Percentiles rank a stretch among this genome's conserved stretches.
Evolutionary conservation across 176 grass and related monocot species (phyloP).

Genomic region (Musa beccarii): DNA sequence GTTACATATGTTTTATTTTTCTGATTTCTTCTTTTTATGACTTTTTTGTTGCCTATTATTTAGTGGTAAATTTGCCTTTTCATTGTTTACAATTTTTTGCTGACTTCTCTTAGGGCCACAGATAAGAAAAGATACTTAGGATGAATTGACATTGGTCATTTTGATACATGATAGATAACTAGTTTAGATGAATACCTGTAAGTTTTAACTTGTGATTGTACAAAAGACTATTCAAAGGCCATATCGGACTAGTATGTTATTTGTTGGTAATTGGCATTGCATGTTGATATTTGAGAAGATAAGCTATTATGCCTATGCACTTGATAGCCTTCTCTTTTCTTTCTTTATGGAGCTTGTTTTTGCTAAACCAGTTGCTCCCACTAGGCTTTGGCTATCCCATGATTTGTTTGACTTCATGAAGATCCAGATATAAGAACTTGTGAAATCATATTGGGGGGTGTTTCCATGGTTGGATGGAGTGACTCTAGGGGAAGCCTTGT

Average conservation of each 20-base stretch:
- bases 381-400: neutral
- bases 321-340: neutral
- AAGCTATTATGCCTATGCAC: too few relatives aligned
- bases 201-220: neutral
- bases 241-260: too few relatives aligned
- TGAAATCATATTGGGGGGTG: too few relatives aligned
- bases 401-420: too few relatives aligned
- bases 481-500: too few relatives aligned
- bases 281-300: too few relatives aligned
- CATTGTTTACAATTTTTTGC: neutral
- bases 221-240: neutral
- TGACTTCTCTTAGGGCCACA: too few relatives aligned
- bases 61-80: neutral
- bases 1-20: neutral
- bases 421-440: too few relatives aligned
- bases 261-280: too few relatives aligned
- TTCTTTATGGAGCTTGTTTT: neutral
- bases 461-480: too few relatives aligned
- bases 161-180: neutral
- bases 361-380: neutral
- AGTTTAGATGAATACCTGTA: neutral
- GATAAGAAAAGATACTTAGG: neutral
- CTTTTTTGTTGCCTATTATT: neutral
- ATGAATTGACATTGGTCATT: neutral
- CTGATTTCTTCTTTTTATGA: neutral